Conservation (phyloP, 495 filamentous ascomycete species). For the Xylaria grammica region DNA sequence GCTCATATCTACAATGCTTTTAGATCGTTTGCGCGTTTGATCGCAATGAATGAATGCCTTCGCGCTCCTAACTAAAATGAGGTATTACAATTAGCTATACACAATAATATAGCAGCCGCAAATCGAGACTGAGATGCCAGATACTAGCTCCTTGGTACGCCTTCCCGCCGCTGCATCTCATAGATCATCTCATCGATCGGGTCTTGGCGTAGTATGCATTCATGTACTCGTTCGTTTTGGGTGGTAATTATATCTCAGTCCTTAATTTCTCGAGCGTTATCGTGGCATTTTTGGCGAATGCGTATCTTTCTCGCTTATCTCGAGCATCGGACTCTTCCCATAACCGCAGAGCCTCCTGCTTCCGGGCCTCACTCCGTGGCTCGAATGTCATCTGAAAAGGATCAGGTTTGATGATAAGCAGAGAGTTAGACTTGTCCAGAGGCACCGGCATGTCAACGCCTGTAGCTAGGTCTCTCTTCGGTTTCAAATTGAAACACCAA, state of each 20-base stretch:
- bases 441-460: constrained; percentile 45
- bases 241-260: background rate
- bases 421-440: constrained; percentile 46
- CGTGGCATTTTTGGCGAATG: constrained; percentile 30
- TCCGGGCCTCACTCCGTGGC: constrained; percentile 39
- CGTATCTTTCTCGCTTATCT: constrained; percentile 31
- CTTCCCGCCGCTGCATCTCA: background rate
- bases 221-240: background rate
- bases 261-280: background rate
- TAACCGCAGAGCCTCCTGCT: constrained; percentile 36
- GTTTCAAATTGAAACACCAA: constrained; percentile 56
- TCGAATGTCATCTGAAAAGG: constrained; percentile 49
- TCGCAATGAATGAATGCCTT: background rate
- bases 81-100: background rate
- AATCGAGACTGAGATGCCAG: background rate
- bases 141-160: background rate
- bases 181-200: background rate
- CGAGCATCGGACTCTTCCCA: constrained; percentile 35
- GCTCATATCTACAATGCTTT: no score
- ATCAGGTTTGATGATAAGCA: constrained; percentile 50
- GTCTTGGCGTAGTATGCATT: background rate
- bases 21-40: background rate
- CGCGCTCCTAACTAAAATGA: background rate
- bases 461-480: constrained; percentile 39
- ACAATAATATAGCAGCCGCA: background rate